Base-by-base conservation (phyloP, 495 filamentous ascomycete genomes). In the Podospora sp. region DNA sequence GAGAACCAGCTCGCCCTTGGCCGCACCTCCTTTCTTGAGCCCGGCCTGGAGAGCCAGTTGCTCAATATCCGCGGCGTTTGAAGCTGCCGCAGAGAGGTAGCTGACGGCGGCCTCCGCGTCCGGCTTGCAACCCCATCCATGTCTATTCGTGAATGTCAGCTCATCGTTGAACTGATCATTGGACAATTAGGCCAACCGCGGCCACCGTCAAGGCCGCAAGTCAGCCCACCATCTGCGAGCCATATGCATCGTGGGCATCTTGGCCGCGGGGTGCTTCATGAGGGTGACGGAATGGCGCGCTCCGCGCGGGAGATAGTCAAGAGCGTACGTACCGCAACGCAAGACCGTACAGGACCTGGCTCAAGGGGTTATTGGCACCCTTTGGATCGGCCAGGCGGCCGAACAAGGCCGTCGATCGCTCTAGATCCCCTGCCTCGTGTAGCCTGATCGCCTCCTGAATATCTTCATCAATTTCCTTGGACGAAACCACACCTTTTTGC, bases 1-100 rank as follows among this genome's bases (percentile, higher is more conserved):
- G 33, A 98, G 89, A n/a, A 97, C 91, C 60, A 99, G 87, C 80
- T 99, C 96, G 51, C 95, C 94, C 79, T 99, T 99, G 40, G 94
- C 95, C 35, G 91, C 87, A 62, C 96, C 95, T 52, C 95, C 95
- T 77, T 94, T 96, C 81, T 93, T 95, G 77, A 93, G 85, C 6
- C 94, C 93, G 18, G 94, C 90, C 65, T 87, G 79, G 24, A 98
- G 86, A 11, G 95, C 95, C 65, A 91, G 82, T 14, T 89, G 84
- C 79, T 99, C 96, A 61, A 98, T 85, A 25, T 86, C 85, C 24
- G 94, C 95, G 27, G 92, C 91, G 78, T 97, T 97, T 53, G 90
- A 89, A n/a, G 95, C 95, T 56, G 95, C 95, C 51, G 89, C 87
- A 22, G 91, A 91, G 26, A 98, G 89, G 74, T 94, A 98, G 40